Evolutionary conservation across 2,329 filamentous ascomycete species (phyloP).

Genomic region (Ceratocystis albifundus): DNA sequence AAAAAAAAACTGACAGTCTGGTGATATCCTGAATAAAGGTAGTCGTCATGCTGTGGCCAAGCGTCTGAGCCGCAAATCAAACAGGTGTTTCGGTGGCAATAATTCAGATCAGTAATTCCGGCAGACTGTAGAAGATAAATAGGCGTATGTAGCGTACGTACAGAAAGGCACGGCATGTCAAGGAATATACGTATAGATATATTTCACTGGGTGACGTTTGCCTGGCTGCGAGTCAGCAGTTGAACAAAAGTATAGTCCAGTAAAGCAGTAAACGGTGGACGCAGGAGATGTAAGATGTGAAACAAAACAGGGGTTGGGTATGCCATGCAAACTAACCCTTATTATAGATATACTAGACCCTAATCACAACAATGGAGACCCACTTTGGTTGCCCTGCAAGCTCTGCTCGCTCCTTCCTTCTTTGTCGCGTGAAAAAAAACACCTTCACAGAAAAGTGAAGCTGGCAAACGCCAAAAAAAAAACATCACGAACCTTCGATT

Average conservation of each 20-base stretch:
- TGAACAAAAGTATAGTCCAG: too few relatives aligned
- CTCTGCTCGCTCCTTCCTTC: neutral
- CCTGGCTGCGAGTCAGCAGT: too few relatives aligned
- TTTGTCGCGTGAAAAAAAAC: constrained; percentile 11
- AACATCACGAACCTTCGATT: constrained; percentile 15
- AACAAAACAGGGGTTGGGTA: neutral
- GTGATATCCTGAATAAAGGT: neutral
- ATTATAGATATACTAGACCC: neutral
- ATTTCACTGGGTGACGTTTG: too few relatives aligned
- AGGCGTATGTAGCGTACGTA: neutral
- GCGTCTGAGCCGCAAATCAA: neutral
- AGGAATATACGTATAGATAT: too few relatives aligned
- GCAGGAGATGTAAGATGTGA: neutral
- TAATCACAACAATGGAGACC: neutral
- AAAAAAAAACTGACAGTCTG: neutral
- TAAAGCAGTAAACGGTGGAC: too few relatives aligned
- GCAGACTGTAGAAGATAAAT: neutral
- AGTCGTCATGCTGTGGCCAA: neutral
- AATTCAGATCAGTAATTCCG: neutral
- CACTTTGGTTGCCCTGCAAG: constrained; percentile 11
- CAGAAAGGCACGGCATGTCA: too few relatives aligned
- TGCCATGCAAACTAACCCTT: neutral
- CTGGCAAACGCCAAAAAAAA: constrained; percentile 9
- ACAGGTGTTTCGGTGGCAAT: neutral
- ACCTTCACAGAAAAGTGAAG: neutral